Base-by-base conservation (phyloP, 441 rosid genomes). In the Pelargonium myrrhifolium region DNA sequence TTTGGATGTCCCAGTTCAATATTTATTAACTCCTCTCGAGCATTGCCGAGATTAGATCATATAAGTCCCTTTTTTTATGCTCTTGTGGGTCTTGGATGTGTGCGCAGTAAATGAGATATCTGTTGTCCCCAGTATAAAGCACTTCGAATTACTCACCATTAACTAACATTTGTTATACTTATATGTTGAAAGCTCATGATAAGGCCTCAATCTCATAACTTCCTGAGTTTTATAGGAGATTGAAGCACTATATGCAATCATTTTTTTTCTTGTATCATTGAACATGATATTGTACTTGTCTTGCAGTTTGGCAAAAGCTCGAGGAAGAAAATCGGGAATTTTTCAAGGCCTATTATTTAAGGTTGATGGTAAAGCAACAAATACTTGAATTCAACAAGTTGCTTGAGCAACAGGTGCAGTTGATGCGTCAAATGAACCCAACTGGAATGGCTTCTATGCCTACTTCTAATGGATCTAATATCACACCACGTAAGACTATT, bases 221-320 rank as follows among this genome's bases (percentile, higher is more conserved):
- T 18, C 2, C 14, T 58, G 12, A 58, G 62, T 22, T 24, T 6
- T 24, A 4, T 59, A 21, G 37, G 37, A 59, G 12, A 24, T 12
- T 24, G 37, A 7, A 22, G 11, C 10, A 11, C 1, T 11, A 22
- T 24, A 24, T 21, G 61, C 17, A 35, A 28, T 14, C 9, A 31
- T 66, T 68, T 10, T 9, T 53, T 58, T 17, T 72, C 45, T 37
- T 73, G 58, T 42, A 1, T 2, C 1, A 24, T 24, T 24, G 28
- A 35, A 40, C 55, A 31, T 72, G 20, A 37, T 26, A 21, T 42
- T 24, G 71, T 72, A 68, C 49, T 69, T 68, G 70, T 67, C 62
- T 78, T 74, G 67, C 78, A 95, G 99, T 95, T 78, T 95, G 99
- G 99, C 91, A 95, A 88, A 92, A 95, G 86, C 99, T 95, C 70